Evolutionary conservation across 192 early-diverging fungal species (phyloP).

Genomic region (Coemansia sp.): DNA sequence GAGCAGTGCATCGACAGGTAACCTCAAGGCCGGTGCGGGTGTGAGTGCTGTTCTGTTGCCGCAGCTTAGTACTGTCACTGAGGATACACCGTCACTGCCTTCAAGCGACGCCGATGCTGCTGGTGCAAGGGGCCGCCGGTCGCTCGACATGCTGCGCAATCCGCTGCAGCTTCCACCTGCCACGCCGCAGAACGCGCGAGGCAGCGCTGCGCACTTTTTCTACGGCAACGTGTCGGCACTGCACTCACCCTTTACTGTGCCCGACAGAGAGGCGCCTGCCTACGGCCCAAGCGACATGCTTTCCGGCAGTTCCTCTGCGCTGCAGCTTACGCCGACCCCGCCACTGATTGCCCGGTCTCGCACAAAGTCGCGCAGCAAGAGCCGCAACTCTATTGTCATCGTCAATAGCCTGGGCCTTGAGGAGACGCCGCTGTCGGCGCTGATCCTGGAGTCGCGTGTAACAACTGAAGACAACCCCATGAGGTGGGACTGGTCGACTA

Average conservation of each 20-base stretch:
- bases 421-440: constrained; percentile 21
- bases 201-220: not conserved
- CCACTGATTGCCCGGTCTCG: constrained; percentile 38
- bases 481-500: constrained; percentile 47
- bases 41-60: too few species aligned
- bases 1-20: constrained; percentile 51
- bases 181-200: not conserved
- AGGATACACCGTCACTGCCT: not conserved
- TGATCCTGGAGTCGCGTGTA: constrained; percentile 44
- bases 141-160: constrained; percentile 36
- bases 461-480: constrained; percentile 48
- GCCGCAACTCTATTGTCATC: constrained; percentile 31
- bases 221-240: constrained; percentile 11
- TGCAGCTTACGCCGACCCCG: constrained; percentile 4
- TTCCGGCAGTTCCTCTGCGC: not conserved
- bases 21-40: constrained; percentile 33
- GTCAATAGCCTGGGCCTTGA: constrained; percentile 13
- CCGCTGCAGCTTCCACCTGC: constrained; percentile 13
- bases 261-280: too few species aligned
- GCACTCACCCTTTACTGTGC: constrained; percentile 33
- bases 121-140: constrained; percentile 25
- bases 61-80: constrained; percentile 17
- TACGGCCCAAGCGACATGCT: too few species aligned
- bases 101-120: not conserved
- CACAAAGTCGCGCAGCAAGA: constrained; percentile 50